Base-by-base conservation (phyloP, 2,329 filamentous ascomycete genomes). In the Cryphonectria nitschkei region DNA sequence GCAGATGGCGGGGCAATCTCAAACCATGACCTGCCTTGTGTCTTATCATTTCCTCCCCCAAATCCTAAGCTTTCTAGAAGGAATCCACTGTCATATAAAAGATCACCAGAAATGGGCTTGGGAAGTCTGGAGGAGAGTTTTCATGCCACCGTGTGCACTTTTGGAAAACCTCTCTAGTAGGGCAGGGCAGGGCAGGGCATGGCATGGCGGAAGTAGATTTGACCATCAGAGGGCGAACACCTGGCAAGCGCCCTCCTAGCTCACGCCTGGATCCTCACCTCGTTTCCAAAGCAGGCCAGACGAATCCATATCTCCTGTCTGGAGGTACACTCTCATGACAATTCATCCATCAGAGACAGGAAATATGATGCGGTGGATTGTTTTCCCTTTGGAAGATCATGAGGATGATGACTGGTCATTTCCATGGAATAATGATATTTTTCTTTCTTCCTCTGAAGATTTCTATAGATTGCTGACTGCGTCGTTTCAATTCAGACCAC, bases 211-310 rank as follows among this genome's bases (percentile, higher is more conserved):
- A 32, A 16, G 54, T 32, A 26, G 54, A 58, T 32, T 32, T 29
- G 54, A 32, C 54, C 54, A 58, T 32, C 54, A 16, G 54, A 58
- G 32, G 26, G 54, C 13, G 54, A 32, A 58, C 54, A 58, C 14
- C 54, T 58, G 54, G 54, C 54, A 58, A 58, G 54, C 26, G 54
- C 19, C 54, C 29, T 58, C 54, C 54, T 58, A 58, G 54, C n/a
- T 58, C 29, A 32, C 5, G 14, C 54, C 4, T 16, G 26, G 11
- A 13, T 14, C 26, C 4, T 58, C 54, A 58, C 11, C 46, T 32
- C 26, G 8, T 54, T 54, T 52, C 52, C 19, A 4, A 7, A 46
- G 43, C 43, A 46, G 43, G 16, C 16, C 43, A 22, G 5, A 46
- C 16, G 43, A 14, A 56, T 4, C n/a, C 52, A 29, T 13, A 6